Conservation (phyloP, 192 early-diverging fungal genomes). For the Linderina pennispora region DNA sequence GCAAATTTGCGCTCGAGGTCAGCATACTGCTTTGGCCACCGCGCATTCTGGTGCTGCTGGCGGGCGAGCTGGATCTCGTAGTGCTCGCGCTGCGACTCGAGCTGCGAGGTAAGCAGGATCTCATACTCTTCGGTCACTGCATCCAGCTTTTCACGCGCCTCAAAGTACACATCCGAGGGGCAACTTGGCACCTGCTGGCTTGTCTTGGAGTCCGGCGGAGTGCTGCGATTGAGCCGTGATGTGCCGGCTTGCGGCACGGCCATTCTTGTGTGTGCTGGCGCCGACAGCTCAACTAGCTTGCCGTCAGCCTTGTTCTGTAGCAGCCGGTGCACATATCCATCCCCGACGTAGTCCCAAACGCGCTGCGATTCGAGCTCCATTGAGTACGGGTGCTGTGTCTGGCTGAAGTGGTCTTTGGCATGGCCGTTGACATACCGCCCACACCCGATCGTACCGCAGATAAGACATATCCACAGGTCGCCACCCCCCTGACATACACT, state of each 20-base stretch:
- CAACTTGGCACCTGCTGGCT: too few relatives aligned
- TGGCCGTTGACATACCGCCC: slow-evolving; percentile 89
- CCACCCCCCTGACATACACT: slow-evolving; percentile 65
- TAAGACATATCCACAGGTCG: slow-evolving; percentile 94
- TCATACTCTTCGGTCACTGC: slow-evolving; percentile 76
- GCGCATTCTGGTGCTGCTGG: slow-evolving; percentile 54
- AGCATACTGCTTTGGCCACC: slow-evolving; percentile 40
- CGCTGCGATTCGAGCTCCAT: slow-evolving; percentile 92
- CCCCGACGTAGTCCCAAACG: slow-evolving; percentile 98
- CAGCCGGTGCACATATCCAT: slow-evolving; percentile 93
- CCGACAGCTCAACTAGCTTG: slow-evolving; percentile 79
- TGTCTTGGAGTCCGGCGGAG: too few relatives aligned
- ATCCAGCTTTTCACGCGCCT: slow-evolving; percentile 64
- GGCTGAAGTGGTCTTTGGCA: slow-evolving; percentile 80
- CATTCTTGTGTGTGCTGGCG: neutral
- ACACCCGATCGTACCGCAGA: slow-evolving; percentile 95
- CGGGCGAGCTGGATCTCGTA: slow-evolving; percentile 67
- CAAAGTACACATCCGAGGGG: neutral
- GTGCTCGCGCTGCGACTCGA: slow-evolving; percentile 82
- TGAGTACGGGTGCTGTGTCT: slow-evolving; percentile 81
- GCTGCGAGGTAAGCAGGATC: slow-evolving; percentile 71
- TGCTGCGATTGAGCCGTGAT: too few relatives aligned
- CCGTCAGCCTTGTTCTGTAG: slow-evolving; percentile 89
- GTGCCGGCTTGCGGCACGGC: neutral
- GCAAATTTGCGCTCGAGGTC: slow-evolving; percentile 18